Base-by-base conservation (phyloP, 768 basidiomycete genomes). In the Daedaleopsis nitida region DNA sequence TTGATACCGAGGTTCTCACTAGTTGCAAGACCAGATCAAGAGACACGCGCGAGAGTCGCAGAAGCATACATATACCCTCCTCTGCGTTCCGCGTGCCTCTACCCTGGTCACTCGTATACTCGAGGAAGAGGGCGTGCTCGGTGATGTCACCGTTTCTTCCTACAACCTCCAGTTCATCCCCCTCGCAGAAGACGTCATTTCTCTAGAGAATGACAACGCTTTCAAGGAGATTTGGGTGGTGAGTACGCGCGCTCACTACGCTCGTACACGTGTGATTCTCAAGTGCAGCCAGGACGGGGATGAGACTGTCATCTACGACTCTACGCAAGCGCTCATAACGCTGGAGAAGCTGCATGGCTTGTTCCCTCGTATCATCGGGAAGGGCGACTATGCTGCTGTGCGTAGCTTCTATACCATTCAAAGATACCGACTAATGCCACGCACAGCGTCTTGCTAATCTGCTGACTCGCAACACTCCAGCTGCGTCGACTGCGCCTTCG, bases 101-200 rank as follows among this genome's bases (percentile, higher is more conserved):
- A 90, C 89, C 6, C 81, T 98, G 9, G 92, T 96, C 55, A 84
- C 86, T 37, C 85, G 88, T 58, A 87, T 95, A 64, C 77, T 99
- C 47, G 95, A 98, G 69, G 96, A 98, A 71, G 91, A 97, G 69
- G 97, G 96, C n/a, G 96, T 99, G 0, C 82, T 96, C 16, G 97
- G 97, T n/a, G 96, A 98, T 68, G 81, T 99, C 48, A 87, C 84
- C 9, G 84, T 98, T 34, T 85, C 86, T 19, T 84, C 92, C 32
- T 96, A 94, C 74, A 92, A 93, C 72, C 81, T 99, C 23, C 94
- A 96, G 67, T 92, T 98, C 67, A 94, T 98, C 63, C 94, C 96
- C 16, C 69, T 98, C 39, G 96, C 96, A 59, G 89, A 93, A 17
- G 97, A 99, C 73, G 86, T 98, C 59, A 76, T 98, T 35, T 97